Base-by-base conservation (phyloP, 306 rosid species). In the Alnus glutinosa region DNA sequence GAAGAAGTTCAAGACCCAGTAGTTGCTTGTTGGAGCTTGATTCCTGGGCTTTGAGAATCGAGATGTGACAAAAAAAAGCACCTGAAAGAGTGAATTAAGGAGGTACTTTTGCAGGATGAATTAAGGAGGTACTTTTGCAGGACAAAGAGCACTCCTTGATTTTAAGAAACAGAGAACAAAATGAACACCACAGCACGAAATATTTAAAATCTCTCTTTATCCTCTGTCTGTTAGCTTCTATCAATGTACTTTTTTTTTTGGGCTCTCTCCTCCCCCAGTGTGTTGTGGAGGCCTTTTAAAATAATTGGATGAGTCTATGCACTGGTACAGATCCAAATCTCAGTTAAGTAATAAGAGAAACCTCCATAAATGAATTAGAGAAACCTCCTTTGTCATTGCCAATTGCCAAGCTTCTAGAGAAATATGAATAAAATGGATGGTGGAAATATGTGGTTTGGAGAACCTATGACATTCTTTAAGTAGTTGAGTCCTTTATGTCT, bases 51-150 rank as follows among this genome's bases (percentile, higher is more conserved):
- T 54, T 7, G 85, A 79, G 79, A 77, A 58, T 32, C 69, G 75
- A 83, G 85, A 75, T 90, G 89, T 82, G 87, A 89, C 86, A 87
- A 77, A 74, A 87, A 71, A 77, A 64, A 67, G 67, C 50, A 77
- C 76, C 80, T 74, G 64, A 58, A 19, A 23, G 75, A 81, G 79
- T n/a, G n/a, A n/a, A n/a, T n/a, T n/a, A n/a, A n/a, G n/a, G n/a
- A n/a, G n/a, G n/a, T n/a, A n/a, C n/a, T n/a, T n/a, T n/a, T n/a
- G n/a, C n/a, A n/a, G n/a, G n/a, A n/a, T 30, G 76, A 78, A 75
- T 48, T 39, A 71, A 76, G 50, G 76, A 47, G 59, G 19, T 6
- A 32, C 75, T 32, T 49, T 48, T 49, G 42, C 75, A 71, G 58
- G 16, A 32, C 75, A 28, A 78, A 19, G 69, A 73, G 49, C n/a